phyloP scores from a whole-genome alignment of 257 asterid species.

The Avicennia marina region DNA sequence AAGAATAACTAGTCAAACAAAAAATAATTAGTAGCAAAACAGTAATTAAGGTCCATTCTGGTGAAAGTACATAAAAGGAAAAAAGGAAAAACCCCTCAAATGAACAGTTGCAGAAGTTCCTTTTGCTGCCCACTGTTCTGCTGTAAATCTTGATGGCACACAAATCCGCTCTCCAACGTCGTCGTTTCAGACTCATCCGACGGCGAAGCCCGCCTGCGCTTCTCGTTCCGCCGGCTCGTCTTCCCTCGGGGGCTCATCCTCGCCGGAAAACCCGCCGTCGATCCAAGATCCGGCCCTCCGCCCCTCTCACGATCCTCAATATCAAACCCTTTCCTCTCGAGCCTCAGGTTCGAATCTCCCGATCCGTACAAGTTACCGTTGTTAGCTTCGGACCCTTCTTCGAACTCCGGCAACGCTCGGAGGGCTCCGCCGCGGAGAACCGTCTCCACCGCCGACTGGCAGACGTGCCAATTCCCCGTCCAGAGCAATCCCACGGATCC shows the following conservation, averaged over 20 bases:
- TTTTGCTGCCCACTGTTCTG: neutral
- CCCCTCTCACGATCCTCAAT: too few relatives aligned
- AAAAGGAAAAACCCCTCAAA: too few relatives aligned
- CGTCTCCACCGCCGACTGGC: conserved; percentile 81
- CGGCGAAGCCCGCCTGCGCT: neutral
- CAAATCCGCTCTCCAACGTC: neutral
- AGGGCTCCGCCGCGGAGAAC: conserved; percentile 49
- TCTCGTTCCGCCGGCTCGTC: neutral
- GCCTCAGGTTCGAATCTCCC: too few relatives aligned
- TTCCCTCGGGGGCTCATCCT: neutral
- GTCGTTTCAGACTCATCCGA: neutral
- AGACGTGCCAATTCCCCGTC: conserved; percentile 81
- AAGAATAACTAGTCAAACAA: too few relatives aligned
- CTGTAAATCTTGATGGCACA: neutral
- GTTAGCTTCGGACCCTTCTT: neutral
- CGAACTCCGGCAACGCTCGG: neutral
- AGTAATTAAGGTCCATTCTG: too few relatives aligned
- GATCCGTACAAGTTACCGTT: neutral
- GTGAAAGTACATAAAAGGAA: too few relatives aligned
- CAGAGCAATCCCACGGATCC: conserved; percentile 73
- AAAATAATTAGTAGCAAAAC: too few relatives aligned
- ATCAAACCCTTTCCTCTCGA: too few relatives aligned
- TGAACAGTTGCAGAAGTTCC: neutral
- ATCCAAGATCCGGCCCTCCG: too few relatives aligned
- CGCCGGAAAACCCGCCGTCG: neutral